Conservation (phyloP, 192 early-diverging fungal genomes). For the Coemansia sp. region DNA sequence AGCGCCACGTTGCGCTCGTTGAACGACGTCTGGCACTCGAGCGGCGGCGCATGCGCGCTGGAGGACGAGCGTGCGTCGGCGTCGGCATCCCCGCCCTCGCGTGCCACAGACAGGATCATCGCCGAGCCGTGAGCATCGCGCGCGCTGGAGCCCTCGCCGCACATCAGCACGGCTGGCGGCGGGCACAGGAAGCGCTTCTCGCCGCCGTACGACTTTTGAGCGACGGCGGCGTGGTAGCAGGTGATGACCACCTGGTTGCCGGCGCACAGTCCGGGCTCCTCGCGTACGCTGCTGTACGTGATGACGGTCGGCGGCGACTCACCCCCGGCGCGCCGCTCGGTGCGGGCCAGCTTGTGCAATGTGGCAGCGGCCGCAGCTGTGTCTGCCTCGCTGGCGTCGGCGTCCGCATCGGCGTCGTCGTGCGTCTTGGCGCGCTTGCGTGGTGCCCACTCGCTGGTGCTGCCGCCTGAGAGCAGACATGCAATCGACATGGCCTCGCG, state of each 20-base stretch:
- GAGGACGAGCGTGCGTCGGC: constrained; percentile 24
- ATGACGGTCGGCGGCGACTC: not conserved
- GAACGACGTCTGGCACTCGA: constrained; percentile 48
- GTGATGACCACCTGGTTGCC: constrained; percentile 67
- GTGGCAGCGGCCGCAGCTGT: no score
- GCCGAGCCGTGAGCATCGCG: constrained; percentile 54
- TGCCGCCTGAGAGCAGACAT: constrained; percentile 13
- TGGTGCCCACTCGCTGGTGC: not conserved
- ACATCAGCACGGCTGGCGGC: constrained; percentile 66
- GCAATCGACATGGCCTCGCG: constrained; percentile 32
- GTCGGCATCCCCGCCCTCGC: constrained; percentile 47
- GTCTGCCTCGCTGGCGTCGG: no score
- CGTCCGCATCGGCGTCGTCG: not conserved
- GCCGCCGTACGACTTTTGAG: constrained; percentile 91
- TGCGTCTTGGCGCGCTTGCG: constrained; percentile 18
- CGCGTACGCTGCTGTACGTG: constrained; percentile 1
- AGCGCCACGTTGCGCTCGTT: constrained; percentile 54
- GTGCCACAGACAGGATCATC: constrained; percentile 60
- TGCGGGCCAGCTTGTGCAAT: constrained; percentile 5
- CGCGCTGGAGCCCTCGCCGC: constrained; percentile 42
- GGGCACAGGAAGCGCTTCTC: constrained; percentile 86
- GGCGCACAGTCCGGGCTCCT: constrained; percentile 16
- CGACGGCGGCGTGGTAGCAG: constrained; percentile 76
- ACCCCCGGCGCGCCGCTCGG: not conserved
- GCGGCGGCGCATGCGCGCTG: constrained; percentile 47